Conservation (phyloP, 306 rosid species). For the Begonia masoniana region DNA sequence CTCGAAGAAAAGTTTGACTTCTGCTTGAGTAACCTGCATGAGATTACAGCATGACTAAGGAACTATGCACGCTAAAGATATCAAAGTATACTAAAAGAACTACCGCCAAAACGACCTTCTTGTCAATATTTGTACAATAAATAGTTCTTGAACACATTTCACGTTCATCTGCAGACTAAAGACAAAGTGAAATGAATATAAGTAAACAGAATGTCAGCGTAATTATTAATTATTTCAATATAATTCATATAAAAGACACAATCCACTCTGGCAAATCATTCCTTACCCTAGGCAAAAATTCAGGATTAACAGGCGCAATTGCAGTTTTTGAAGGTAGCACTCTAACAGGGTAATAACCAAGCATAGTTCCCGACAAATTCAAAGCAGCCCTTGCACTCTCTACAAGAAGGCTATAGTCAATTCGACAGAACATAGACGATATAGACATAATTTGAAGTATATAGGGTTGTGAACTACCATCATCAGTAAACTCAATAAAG, state of each 20-base stretch:
- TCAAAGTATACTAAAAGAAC: constrained; percentile 8
- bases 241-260: not conserved
- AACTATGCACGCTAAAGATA: constrained; percentile 8
- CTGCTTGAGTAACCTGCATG: constrained; percentile 83
- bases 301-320: constrained; percentile 92
- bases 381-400: constrained; percentile 91
- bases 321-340: constrained; percentile 99
- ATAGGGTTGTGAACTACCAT: constrained; percentile 32
- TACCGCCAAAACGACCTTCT: constrained; percentile 52
- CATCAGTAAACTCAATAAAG: constrained; percentile 90
- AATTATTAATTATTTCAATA: not conserved
- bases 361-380: constrained; percentile 90
- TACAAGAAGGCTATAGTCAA: constrained; percentile 31
- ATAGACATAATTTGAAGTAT: not conserved
- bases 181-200: not conserved
- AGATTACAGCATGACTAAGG: constrained; percentile 6
- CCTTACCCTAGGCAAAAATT: constrained; percentile 89
- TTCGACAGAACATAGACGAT: constrained; percentile 1
- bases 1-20: constrained; percentile 80
- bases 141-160: constrained; percentile 99
- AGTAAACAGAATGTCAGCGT: not conserved
- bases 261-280: not conserved
- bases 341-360: constrained; percentile 78
- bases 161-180: constrained; percentile 87
- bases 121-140: constrained; percentile 93